Percentiles rank a stretch among this genome's conserved stretches.
These are phyloP conservation scores for Boeremia lycopersici DNA, from an alignment of 2,329 filamentous ascomycete species.

Conservation along the genomic window DNA sequence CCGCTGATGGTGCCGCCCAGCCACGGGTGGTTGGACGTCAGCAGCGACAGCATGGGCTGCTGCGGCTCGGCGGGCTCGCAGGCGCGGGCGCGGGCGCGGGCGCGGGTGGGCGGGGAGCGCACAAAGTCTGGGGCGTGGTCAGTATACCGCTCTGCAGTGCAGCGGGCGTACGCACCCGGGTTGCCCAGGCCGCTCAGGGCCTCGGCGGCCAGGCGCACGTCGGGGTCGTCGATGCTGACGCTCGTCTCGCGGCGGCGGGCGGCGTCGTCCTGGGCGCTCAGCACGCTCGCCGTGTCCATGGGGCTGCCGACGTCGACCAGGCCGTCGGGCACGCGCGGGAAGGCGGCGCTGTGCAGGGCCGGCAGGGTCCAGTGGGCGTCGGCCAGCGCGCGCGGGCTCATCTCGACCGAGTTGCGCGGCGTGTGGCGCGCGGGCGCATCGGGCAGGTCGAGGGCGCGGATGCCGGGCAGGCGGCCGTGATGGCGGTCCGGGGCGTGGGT, in stretches of 20 bases:
- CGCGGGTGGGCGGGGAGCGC: conserved; percentile 47
- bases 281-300: conserved; percentile 51
- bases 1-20: conserved; percentile 84
- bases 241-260: conserved; percentile 46
- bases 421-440: conserved; percentile 34
- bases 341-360: conserved; percentile 32
- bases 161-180: conserved; percentile 49
- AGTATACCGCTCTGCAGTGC: conserved; percentile 3
- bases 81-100: conserved; percentile 36
- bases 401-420: conserved; percentile 40
- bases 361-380: conserved; percentile 39
- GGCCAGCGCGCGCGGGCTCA: conserved; percentile 40
- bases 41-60: conserved; percentile 82
- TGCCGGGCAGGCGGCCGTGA: conserved; percentile 49
- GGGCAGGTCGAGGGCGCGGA: conserved; percentile 52
- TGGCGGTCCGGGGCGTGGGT: conserved; percentile 40
- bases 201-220: conserved; percentile 57
- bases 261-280: conserved; percentile 48
- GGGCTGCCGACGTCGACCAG: conserved; percentile 50
- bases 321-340: conserved; percentile 43
- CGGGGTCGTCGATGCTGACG: conserved; percentile 54
- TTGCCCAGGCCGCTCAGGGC: conserved; percentile 57
- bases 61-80: conserved; percentile 58
- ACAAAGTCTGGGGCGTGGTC: conserved; percentile 48
- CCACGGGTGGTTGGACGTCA: conserved; percentile 87